phyloP scores from a whole-genome alignment of 345 rosid genomes.

The Moringa oleifera region DNA sequence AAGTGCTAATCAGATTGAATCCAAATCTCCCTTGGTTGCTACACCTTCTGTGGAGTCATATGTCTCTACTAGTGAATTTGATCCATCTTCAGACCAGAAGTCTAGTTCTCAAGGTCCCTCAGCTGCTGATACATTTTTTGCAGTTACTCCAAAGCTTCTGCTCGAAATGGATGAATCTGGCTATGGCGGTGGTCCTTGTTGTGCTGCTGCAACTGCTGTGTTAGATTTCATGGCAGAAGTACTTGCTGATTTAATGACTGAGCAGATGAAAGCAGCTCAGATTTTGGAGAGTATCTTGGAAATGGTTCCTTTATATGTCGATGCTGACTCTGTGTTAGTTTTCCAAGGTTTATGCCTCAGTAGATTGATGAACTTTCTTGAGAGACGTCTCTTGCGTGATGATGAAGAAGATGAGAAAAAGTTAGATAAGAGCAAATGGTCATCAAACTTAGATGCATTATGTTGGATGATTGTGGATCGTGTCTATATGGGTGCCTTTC shows the following conservation, averaged over 20 bases:
- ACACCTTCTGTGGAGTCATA: slow-evolving; percentile 68
- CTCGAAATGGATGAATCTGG: slow-evolving; percentile 91
- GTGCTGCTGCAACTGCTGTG: slow-evolving; percentile 95
- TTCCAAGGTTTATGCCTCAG: slow-evolving; percentile 95
- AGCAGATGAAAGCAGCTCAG: slow-evolving; percentile 85
- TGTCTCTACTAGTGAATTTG: slow-evolving; percentile 56
- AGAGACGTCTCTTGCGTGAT: slow-evolving; percentile 95
- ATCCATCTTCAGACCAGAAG: slow-evolving; percentile 64
- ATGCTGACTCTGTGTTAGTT: slow-evolving; percentile 80
- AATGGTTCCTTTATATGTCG: slow-evolving; percentile 82
- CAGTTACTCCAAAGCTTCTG: slow-evolving; percentile 66
- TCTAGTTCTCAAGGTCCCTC: slow-evolving; percentile 52
- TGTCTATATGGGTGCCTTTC: slow-evolving; percentile 93
- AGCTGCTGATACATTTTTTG: slow-evolving; percentile 43
- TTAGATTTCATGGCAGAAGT: slow-evolving; percentile 97
- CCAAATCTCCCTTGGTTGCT: slow-evolving; percentile 38
- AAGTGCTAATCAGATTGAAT: slow-evolving; percentile 51
- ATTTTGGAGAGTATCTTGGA: slow-evolving; percentile 80
- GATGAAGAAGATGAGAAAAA: slow-evolving; percentile 96
- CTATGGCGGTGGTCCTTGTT: slow-evolving; percentile 98
- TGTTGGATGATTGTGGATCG: slow-evolving; percentile 98
- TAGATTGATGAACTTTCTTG: slow-evolving; percentile 91
- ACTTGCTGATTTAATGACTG: slow-evolving; percentile 83
- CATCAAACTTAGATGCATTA: slow-evolving; percentile 85
- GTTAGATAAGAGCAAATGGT: slow-evolving; percentile 89